Conservation (phyloP, 2,329 filamentous ascomycete species). For the Colletotrichum sp. region DNA sequence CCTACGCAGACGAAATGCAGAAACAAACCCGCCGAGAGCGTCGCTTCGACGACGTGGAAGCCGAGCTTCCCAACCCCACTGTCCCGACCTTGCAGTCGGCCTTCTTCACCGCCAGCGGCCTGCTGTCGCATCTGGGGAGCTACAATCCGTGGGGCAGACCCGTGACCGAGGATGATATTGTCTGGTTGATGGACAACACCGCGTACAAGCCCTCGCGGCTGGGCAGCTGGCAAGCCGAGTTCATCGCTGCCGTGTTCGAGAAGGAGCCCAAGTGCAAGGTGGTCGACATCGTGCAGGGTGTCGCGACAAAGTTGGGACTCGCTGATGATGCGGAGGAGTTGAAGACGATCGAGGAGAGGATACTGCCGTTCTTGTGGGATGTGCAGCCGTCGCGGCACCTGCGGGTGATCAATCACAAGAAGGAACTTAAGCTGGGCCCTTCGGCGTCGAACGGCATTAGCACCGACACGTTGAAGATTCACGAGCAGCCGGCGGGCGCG, state of each 20-base stretch:
- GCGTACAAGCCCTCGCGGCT: constrained; percentile 65
- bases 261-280: constrained; percentile 71
- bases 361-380: constrained; percentile 80
- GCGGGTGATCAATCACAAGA: constrained; percentile 61
- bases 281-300: constrained; percentile 70
- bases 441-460: constrained; percentile 76
- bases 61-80: constrained; percentile 44
- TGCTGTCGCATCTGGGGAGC: constrained; percentile 56
- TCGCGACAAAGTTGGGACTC: constrained; percentile 73
- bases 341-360: constrained; percentile 66
- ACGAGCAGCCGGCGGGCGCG: constrained; percentile 49
- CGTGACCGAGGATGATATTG: constrained; percentile 69
- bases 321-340: constrained; percentile 63
- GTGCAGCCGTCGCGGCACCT: constrained; percentile 74
- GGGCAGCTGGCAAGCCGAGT: constrained; percentile 77
- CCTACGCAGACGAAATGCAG: constrained; percentile 50
- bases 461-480: constrained; percentile 63
- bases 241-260: constrained; percentile 82
- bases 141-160: constrained; percentile 63
- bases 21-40: constrained; percentile 51
- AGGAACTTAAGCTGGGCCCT: constrained; percentile 65
- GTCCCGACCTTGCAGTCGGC: constrained; percentile 31
- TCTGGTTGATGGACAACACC: constrained; percentile 93
- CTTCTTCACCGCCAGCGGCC: constrained; percentile 33
- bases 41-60: constrained; percentile 56